Base-by-base conservation (phyloP, 1,139 yeast genomes). In the Magnusiomyces paraingens region DNA sequence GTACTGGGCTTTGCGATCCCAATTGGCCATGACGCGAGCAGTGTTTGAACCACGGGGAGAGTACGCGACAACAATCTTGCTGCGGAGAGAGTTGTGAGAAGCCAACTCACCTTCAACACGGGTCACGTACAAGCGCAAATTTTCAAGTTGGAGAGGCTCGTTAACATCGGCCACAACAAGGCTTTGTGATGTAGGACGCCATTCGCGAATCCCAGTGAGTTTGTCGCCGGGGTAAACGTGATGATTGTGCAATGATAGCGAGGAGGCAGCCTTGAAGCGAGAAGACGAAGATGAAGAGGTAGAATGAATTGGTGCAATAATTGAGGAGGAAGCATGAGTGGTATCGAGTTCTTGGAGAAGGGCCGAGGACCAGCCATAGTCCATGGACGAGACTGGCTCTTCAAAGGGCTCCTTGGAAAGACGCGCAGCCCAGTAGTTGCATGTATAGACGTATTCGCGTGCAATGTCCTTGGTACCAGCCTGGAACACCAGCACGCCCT, bases 371-470 rank as follows among this genome's bases (percentile, higher is more conserved):
- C 95, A 88, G 1, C 96, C 96, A 65, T 81, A 87, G 63, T 88
- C 94, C 59, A 83, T 79, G 46, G 87, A 85, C 2, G 89, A 81
- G 17, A 86, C 79, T 55, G 86, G 68, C 53, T 77, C 81, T 38
- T 74, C 72, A 32, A 76, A 69, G 1, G 95, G 95, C 42, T 86
- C 83, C 18, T 90, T 85, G 3, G 95, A 84, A 41, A 86, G 78
- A 62, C 91, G 78, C 1, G 91, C 86, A 3, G 94, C 87, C 96
- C 96, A 88, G 67, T 86, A 88, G 68, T 88, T 88, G 70, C 93
- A 83, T 3, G 93, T 81, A 62, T 83, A 80, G 32, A 86, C 80
- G 67, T 82, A 87, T 64, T 82, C 86, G 51, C 74, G 71, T 0
- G 95, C 91, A 58, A 82, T 79, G 60, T 83, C 87, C 36, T 73